Conservation (phyloP, 1,284 basidiomycete genomes). For the Serendipita sp. region DNA sequence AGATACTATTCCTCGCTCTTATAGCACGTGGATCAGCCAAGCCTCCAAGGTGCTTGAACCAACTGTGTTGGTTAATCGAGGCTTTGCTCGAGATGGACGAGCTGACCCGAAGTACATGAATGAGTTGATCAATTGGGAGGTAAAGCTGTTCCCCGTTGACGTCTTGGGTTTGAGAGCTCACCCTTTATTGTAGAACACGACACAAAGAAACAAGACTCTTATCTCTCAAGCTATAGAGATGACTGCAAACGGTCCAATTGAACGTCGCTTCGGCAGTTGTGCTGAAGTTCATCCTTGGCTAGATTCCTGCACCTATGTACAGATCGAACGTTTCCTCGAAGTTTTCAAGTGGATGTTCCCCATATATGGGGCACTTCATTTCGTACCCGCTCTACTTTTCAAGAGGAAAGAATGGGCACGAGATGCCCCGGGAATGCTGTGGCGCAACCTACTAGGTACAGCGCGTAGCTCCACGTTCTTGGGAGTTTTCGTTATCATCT, state of each 20-base stretch:
- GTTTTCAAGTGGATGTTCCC: slow-evolving; percentile 75
- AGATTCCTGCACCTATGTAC: slow-evolving; percentile 53
- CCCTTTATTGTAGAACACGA: slow-evolving; percentile 25
- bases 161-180: not conserved
- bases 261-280: slow-evolving; percentile 46
- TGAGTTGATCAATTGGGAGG: slow-evolving; percentile 33
- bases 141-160: slow-evolving; percentile 19
- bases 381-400: slow-evolving; percentile 75
- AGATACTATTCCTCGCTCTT: slow-evolving; percentile 69
- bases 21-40: slow-evolving; percentile 51
- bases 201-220: slow-evolving; percentile 26
- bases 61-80: slow-evolving; percentile 47
- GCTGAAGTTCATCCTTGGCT: slow-evolving; percentile 70
- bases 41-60: slow-evolving; percentile 50
- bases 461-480: slow-evolving; percentile 80
- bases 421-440: slow-evolving; percentile 49
- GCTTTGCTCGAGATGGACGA: slow-evolving; percentile 40
- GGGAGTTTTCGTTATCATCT: slow-evolving; percentile 72
- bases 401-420: slow-evolving; percentile 46
- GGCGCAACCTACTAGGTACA: slow-evolving; percentile 58
- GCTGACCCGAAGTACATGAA: slow-evolving; percentile 47
- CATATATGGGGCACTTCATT: slow-evolving; percentile 78
- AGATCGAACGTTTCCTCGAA: slow-evolving; percentile 59
- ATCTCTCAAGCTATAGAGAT: slow-evolving; percentile 22
- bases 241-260: slow-evolving; percentile 26